These are phyloP conservation scores for Puccinia horiana DNA, from an alignment of 1,284 basidiomycete species.

Conservation along the genomic window DNA sequence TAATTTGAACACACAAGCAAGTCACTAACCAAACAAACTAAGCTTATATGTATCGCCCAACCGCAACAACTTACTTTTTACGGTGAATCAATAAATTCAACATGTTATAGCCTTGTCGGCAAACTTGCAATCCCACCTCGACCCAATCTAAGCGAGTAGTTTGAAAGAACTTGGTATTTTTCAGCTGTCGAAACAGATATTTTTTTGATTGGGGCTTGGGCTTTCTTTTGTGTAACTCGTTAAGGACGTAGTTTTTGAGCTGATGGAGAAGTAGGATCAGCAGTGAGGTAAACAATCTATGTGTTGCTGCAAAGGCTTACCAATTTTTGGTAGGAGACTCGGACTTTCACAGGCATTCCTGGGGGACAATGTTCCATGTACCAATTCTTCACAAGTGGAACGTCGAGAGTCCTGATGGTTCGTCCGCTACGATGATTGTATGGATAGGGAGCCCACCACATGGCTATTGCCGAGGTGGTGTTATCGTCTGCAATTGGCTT, in stretches of 20 bases:
- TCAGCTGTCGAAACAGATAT: constrained; percentile 90
- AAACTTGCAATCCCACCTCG: constrained; percentile 96
- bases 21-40: not conserved
- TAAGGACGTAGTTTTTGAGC: constrained; percentile 92
- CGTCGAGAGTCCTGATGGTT: constrained; percentile 89
- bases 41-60: not conserved
- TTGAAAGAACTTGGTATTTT: constrained; percentile 99
- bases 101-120: constrained; percentile 99
- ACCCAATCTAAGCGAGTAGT: constrained; percentile 98
- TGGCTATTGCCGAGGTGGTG: constrained; percentile 92
- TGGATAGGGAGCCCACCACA: constrained; percentile 98
- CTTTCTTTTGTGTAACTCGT: constrained; percentile 81
- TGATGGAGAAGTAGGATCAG: constrained; percentile 44
- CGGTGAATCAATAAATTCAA: constrained; percentile 97
- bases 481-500: constrained; percentile 77
- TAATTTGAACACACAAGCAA: constrained; percentile 58
- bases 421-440: constrained; percentile 89
- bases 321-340: constrained; percentile 98
- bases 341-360: constrained; percentile 92
- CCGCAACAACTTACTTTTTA: constrained; percentile 64
- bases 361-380: constrained; percentile 93
- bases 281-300: not conserved
- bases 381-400: constrained; percentile 96
- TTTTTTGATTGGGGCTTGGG: constrained; percentile 98
- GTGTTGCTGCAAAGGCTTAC: constrained; percentile 52